Base-by-base conservation (phyloP, 2,329 filamentous ascomycete species). In the Cladosporium colombiae region DNA sequence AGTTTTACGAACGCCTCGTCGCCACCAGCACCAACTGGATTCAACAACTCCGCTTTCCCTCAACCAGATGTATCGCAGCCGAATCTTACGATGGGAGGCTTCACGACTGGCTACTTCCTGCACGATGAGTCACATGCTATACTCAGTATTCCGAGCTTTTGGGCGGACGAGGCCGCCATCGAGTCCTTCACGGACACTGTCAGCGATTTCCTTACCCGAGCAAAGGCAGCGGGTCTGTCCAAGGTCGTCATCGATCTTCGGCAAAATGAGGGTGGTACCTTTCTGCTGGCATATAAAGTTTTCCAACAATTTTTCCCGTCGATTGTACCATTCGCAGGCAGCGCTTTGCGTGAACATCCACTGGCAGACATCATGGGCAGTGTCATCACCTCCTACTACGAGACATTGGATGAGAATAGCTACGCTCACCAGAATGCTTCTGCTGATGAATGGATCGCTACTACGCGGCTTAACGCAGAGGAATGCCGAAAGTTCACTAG, bases 141-240 rank as follows among this genome's bases (percentile, higher is more conserved):
- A 0, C 70, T 82, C 11, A 80, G 78, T 57, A 77, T 81, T 40
- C 79, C 79, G 1, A 77, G 68, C 60, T 81, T 81, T 56, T 67
- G 75, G 7, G 71, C 74, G 57, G 70, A 66, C 40, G 71, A 65
- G 1, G 70, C 71, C 5, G 73, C 69, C 4, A 70, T 76, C 31
- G 62, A 69, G n/a, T 73, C 71, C 5, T 79, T 79, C 64, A 71
- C 70, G 13, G 46, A 66, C 16, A 69, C 77, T 2, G 72, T 81
- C 21, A 31, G 65, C 2, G 57, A 75, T 4, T 80, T 77, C 67
- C 60, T 69, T 56, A 25, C 66, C 62, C 56, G 66, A 50, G 40
- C 53, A 6, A 55, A 46, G 10, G 23, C 31, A 14, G 46, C 11
- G 3, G 59, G 62, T 44, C 58, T 58, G 29, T 67, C 53, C 18